Percentiles rank a stretch among this genome's conserved stretches.
Evolutionary conservation across 768 basidiomycete genomes (phyloP).

Genomic region (Kwoniella sp.): DNA sequence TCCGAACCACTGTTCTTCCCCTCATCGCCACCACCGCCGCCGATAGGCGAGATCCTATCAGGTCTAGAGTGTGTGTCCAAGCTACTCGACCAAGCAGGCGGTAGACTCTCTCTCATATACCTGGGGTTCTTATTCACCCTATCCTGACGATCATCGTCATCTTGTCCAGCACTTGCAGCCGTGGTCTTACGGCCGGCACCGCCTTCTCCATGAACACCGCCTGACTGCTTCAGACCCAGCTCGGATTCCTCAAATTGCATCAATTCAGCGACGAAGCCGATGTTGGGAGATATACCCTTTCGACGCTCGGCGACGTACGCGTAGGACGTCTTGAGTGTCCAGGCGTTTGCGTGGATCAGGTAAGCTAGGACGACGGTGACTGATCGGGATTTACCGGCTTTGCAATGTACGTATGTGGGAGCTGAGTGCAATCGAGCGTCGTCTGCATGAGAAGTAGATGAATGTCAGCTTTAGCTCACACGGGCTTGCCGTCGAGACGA

Average conservation of each 20-base stretch:
- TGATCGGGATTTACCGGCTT: constrained; percentile 91
- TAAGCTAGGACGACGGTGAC: constrained; percentile 97
- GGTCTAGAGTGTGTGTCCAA: constrained; percentile 44
- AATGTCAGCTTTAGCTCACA: constrained; percentile 8
- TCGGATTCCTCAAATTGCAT: constrained; percentile 96
- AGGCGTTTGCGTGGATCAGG: constrained; percentile 94
- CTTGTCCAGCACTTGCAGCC: constrained; percentile 11
- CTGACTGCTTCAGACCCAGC: constrained; percentile 66
- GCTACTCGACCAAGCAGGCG: constrained; percentile 59
- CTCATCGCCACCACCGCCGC: constrained; percentile 10
- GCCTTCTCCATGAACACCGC: constrained; percentile 44
- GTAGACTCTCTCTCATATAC: constrained; percentile 75
- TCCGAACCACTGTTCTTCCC: constrained; percentile 52
- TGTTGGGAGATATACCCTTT: constrained; percentile 93
- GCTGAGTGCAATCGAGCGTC: constrained; percentile 86
- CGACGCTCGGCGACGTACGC: constrained; percentile 87
- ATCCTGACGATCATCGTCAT: constrained; percentile 48
- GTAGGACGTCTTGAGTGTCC: constrained; percentile 90
- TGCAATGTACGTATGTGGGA: constrained; percentile 93
- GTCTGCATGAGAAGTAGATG: constrained; percentile 62
- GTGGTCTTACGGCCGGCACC: constrained; percentile 18
- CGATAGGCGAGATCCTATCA: constrained; percentile 13
- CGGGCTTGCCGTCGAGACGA: not conserved
- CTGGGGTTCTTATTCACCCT: constrained; percentile 63
- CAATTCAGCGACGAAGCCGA: constrained; percentile 94